These are phyloP conservation scores for Striga hermonthica DNA, from an alignment of 305 asterid species.

Conservation along the genomic window DNA sequence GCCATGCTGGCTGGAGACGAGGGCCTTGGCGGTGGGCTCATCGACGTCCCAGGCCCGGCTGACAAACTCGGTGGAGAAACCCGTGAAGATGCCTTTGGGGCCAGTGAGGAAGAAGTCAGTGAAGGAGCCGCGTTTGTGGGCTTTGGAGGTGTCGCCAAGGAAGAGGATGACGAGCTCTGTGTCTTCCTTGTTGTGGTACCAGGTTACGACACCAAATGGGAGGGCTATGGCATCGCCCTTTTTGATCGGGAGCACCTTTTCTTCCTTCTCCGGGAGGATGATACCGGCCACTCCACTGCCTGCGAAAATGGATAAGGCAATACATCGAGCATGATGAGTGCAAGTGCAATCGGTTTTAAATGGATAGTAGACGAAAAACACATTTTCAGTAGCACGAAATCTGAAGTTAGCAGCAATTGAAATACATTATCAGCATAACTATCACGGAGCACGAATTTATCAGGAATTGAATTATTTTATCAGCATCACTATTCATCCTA, in stretches of 20 bases:
- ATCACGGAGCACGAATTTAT: background rate
- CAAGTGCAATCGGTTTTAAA: no score
- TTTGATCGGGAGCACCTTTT: conserved; percentile 60
- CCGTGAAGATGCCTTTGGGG: conserved; percentile 57
- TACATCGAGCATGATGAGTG: background rate
- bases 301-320: background rate
- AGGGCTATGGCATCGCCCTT: conserved; percentile 81
- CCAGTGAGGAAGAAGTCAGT: conserved; percentile 55
- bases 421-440: background rate
- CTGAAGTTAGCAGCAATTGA: background rate
- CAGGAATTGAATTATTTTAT: background rate
- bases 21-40: conserved; percentile 39
- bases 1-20: conserved; percentile 37
- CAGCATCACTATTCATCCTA: no score
- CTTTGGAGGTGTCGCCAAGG: conserved; percentile 55
- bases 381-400: background rate
- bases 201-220: conserved; percentile 77
- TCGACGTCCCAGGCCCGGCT: conserved; percentile 76
- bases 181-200: conserved; percentile 74
- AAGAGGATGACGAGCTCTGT: conserved; percentile 50
- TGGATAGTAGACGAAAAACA: background rate
- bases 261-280: conserved; percentile 53
- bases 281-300: conserved; percentile 56
- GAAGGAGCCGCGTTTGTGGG: conserved; percentile 51
- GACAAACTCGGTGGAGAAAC: conserved; percentile 75